Evolutionary conservation across 768 basidiomycete species (phyloP).

Genomic region (Amanita molliuscula): DNA sequence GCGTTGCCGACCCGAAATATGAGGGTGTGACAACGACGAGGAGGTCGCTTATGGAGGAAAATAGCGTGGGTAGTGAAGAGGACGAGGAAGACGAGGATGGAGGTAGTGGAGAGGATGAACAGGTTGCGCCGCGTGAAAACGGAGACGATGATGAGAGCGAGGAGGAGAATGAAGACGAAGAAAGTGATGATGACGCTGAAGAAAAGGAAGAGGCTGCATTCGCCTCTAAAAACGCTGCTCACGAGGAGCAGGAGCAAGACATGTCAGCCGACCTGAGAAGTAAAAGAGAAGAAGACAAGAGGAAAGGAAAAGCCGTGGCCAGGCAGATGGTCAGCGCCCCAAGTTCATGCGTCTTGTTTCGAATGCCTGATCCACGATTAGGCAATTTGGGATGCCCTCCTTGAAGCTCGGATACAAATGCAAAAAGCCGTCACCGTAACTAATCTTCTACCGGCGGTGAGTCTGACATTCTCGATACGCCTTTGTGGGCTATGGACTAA

Average conservation of each 20-base stretch:
- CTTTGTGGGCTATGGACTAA: background rate
- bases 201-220: slow-evolving; percentile 1
- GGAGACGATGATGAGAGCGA: slow-evolving; percentile 12
- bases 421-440: slow-evolving; percentile 69
- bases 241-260: slow-evolving; percentile 24
- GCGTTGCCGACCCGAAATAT: slow-evolving; percentile 71
- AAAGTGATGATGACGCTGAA: slow-evolving; percentile 5
- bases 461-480: slow-evolving; percentile 13
- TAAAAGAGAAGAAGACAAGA: slow-evolving; percentile 57
- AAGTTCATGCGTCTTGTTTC: background rate
- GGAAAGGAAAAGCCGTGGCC: slow-evolving; percentile 78
- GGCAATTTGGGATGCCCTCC: slow-evolving; percentile 77
- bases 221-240: slow-evolving; percentile 6
- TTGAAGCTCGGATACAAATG: slow-evolving; percentile 85
- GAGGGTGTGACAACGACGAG: slow-evolving; percentile 57
- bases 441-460: slow-evolving; percentile 56
- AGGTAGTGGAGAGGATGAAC: slow-evolving; percentile 9
- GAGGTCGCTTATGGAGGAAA: slow-evolving; percentile 39
- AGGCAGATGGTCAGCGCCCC: slow-evolving; percentile 63
- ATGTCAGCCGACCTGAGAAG: slow-evolving; percentile 42
- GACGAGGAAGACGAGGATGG: slow-evolving; percentile 16
- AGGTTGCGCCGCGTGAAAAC: slow-evolving; percentile 6
- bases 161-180: slow-evolving; percentile 12
- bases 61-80: slow-evolving; percentile 21
- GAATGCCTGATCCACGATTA: slow-evolving; percentile 20